Conservation (phyloP, 345 rosid genomes). For the Rhodamnia argentea region DNA sequence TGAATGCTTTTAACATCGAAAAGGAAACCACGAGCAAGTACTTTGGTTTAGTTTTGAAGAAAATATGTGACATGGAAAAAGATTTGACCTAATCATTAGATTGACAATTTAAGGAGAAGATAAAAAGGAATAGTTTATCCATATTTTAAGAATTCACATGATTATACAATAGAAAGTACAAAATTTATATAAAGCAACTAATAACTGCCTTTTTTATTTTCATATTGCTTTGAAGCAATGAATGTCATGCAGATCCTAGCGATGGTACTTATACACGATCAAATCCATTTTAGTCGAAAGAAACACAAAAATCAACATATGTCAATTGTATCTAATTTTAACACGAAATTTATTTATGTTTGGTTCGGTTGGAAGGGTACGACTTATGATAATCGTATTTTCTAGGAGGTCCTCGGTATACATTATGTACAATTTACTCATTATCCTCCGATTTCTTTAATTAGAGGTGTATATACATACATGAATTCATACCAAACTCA, state of each 20-base stretch:
- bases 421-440: background rate
- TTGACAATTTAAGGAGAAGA: background rate
- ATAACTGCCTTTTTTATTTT: background rate
- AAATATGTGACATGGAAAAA: background rate
- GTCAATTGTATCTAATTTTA: background rate
- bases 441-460: too few species aligned
- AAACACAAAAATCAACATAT: background rate
- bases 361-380: background rate
- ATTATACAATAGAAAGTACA: background rate
- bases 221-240: background rate
- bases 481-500: too few species aligned
- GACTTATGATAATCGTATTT: background rate
- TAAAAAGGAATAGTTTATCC: too few species aligned
- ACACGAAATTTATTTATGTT: background rate
- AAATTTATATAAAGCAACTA: background rate
- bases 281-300: background rate
- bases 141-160: background rate
- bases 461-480: too few species aligned
- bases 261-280: background rate
- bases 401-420: background rate
- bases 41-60: background rate
- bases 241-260: background rate
- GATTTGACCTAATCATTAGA: background rate
- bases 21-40: accelerated
- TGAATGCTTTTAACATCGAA: background rate